Conservation (phyloP, 768 basidiomycete genomes). For the Auriscalpium vulgare region DNA sequence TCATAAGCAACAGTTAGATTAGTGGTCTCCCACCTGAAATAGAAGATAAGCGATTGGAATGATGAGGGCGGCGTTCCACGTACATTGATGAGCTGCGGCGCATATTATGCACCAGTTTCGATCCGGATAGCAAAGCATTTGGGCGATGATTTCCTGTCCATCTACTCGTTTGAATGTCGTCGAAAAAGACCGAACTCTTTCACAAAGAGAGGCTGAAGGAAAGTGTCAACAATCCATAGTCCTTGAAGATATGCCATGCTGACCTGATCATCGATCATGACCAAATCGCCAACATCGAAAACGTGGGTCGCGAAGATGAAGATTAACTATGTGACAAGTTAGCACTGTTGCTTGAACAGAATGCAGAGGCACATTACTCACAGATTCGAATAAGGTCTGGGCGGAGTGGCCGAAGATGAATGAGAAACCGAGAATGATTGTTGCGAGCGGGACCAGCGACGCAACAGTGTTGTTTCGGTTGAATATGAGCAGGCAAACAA, state of each 20-base stretch:
- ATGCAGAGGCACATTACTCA: constrained; percentile 23
- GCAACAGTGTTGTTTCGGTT: constrained; percentile 54
- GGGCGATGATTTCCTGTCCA: constrained; percentile 72
- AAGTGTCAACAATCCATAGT: neutral
- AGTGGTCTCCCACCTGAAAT: constrained; percentile 57
- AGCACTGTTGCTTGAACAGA: neutral
- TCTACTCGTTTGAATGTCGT: constrained; percentile 76
- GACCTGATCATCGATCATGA: constrained; percentile 73
- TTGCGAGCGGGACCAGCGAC: constrained; percentile 72
- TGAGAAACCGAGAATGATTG: constrained; percentile 75
- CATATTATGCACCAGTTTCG: constrained; percentile 74
- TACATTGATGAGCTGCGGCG: constrained; percentile 70
- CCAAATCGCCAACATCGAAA: constrained; percentile 78
- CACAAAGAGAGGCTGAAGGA: constrained; percentile 39
- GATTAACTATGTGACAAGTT: constrained; percentile 42
- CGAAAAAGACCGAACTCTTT: constrained; percentile 77
- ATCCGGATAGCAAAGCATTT: constrained; percentile 59
- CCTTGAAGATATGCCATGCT: neutral
- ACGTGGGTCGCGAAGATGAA: constrained; percentile 84
- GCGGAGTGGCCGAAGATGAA: constrained; percentile 84
- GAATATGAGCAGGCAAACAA: constrained; percentile 71
- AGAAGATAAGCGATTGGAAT: neutral
- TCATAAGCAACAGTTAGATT: constrained; percentile 57
- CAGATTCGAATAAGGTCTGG: constrained; percentile 70
- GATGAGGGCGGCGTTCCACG: constrained; percentile 17